Evolutionary conservation across 2,329 filamentous ascomycete species (phyloP).

Genomic region (Diaporthe batatas): DNA sequence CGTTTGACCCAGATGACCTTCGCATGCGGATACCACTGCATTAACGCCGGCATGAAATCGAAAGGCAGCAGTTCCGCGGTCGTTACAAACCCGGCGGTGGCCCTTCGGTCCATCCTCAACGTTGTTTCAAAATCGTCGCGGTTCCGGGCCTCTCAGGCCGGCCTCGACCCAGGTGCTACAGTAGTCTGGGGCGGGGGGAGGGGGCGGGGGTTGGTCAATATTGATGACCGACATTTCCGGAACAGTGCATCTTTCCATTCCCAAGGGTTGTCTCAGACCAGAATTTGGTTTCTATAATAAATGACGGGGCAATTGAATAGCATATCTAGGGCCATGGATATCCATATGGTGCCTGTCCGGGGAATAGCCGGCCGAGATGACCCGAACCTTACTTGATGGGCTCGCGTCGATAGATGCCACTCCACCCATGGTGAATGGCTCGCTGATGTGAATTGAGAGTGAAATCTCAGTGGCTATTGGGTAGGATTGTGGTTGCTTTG

Average conservation of each 20-base stretch:
- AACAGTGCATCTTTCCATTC: too few species aligned
- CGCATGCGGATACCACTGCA: slow-evolving; percentile 16
- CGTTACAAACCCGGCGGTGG: slow-evolving; percentile 35
- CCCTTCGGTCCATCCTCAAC: slow-evolving; percentile 44
- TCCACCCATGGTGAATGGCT: slow-evolving; percentile 28
- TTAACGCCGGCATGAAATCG: slow-evolving; percentile 32
- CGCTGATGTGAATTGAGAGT: too few species aligned
- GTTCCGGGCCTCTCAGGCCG: slow-evolving; percentile 45
- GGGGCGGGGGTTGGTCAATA: too few species aligned
- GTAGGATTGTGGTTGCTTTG: too few species aligned
- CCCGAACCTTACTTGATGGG: slow-evolving; percentile 24
- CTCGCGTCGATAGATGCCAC: slow-evolving; percentile 35
- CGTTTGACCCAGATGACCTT: slow-evolving; percentile 17
- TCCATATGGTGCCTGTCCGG: slow-evolving; percentile 40
- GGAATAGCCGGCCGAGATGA: slow-evolving; percentile 41
- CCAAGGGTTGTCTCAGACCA: slow-evolving; percentile 27
- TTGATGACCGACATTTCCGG: too few species aligned
- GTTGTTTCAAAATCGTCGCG: slow-evolving; percentile 44
- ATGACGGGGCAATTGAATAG: slow-evolving; percentile 32
- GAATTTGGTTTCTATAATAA: slow-evolving; percentile 36
- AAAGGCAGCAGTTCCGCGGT: slow-evolving; percentile 15
- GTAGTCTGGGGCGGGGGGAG: slow-evolving; percentile 41
- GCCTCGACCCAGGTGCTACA: slow-evolving; percentile 46
- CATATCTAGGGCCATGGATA: slow-evolving; percentile 39
- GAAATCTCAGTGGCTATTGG: too few species aligned